Conservation (phyloP, 495 filamentous ascomycete genomes). For the Neurospora intermedia region DNA sequence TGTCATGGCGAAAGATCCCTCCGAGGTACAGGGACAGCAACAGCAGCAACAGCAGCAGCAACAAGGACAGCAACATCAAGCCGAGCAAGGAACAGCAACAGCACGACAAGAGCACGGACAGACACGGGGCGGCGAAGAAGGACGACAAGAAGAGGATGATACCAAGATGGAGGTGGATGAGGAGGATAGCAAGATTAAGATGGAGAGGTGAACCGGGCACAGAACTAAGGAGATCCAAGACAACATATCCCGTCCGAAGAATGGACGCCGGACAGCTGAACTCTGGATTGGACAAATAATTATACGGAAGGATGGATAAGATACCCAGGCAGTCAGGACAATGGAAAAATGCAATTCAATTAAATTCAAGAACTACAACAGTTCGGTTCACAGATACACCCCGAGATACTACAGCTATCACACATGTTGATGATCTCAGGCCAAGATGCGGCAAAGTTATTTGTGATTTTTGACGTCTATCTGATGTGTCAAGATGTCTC, state of each 20-base stretch:
- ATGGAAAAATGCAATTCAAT: not conserved
- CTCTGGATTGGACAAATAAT: not conserved
- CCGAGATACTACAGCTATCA: not conserved
- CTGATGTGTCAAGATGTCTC: conserved; percentile 17
- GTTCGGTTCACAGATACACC: not conserved
- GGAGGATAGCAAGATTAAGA: not conserved
- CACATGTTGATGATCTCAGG: not conserved
- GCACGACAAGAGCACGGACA: conserved; percentile 21
- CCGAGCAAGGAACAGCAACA: conserved; percentile 17
- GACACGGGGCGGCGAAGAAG: not conserved
- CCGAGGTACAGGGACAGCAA: conserved; percentile 33
- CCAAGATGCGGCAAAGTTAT: not conserved
- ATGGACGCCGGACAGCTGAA: not conserved
- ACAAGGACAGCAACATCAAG: conserved; percentile 21
- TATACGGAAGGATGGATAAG: not conserved
- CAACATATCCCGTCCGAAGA: not conserved
- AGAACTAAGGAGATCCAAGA: not conserved
- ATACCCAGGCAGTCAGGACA: not conserved
- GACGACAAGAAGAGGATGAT: not conserved
- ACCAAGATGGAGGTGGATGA: not conserved
- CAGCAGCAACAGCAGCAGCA: conserved; percentile 15
- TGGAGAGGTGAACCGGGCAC: not conserved
- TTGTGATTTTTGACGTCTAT: not conserved
- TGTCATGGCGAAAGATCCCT: conserved; percentile 72
- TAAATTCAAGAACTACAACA: not conserved